Conservation (phyloP, 148 eudicot genomes). For the Cornus suecica region DNA sequence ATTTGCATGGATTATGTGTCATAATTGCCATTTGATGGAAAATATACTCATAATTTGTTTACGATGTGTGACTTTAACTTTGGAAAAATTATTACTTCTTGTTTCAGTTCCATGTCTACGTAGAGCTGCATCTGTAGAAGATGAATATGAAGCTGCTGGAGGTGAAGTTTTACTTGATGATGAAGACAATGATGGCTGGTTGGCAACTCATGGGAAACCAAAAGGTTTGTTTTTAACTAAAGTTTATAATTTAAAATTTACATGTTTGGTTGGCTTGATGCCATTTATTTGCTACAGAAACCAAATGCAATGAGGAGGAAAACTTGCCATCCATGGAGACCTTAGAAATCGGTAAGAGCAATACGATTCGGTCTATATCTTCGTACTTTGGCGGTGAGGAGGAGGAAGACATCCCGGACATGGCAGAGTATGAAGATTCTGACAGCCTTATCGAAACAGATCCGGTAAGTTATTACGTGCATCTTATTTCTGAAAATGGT, state of each 20-base stretch:
- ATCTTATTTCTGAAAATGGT: background rate
- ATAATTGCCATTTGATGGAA: background rate
- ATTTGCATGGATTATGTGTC: too few relatives aligned
- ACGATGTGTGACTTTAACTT: background rate
- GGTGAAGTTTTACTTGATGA: slow-evolving; percentile 88
- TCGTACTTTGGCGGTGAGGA: slow-evolving; percentile 92
- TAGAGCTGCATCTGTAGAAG: slow-evolving; percentile 83
- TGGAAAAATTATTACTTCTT: background rate
- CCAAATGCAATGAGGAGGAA: slow-evolving; percentile 61
- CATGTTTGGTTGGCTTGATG: slow-evolving; percentile 14
- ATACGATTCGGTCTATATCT: slow-evolving; percentile 66
- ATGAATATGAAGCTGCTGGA: slow-evolving; percentile 97
- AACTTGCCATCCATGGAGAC: slow-evolving; percentile 91
- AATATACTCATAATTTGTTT: background rate
- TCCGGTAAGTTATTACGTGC: slow-evolving; percentile 49
- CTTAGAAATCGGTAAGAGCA: slow-evolving; percentile 60
- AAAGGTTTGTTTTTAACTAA: slow-evolving; percentile 44
- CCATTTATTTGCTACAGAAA: slow-evolving; percentile 29
- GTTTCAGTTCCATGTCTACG: slow-evolving; percentile 88
- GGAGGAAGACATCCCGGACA: slow-evolving; percentile 89
- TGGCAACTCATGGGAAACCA: slow-evolving; percentile 96
- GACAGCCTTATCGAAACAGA: slow-evolving; percentile 79
- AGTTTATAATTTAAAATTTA: background rate
- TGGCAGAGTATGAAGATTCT: slow-evolving; percentile 80
- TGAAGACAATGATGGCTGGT: slow-evolving; percentile 97